A percentile compares a stretch with the other conserved stretches of the same genome.
Conservation (phyloP, 805 yeast genomes). For the Zygoascus bituminiphila region DNA sequence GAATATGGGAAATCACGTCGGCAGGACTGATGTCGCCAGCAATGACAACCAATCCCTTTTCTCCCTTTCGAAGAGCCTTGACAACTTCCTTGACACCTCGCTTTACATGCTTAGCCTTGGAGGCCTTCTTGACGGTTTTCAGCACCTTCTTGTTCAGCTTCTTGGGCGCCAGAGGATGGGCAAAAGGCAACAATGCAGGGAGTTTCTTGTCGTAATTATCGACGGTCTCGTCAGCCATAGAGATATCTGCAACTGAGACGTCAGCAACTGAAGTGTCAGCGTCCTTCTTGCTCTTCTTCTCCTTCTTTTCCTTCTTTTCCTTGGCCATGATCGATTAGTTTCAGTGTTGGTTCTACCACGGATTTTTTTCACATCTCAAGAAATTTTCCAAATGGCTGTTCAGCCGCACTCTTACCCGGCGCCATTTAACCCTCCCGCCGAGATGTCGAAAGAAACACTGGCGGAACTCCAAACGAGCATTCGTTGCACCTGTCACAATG, state of each 20-base stretch:
- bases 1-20: slow-evolving; percentile 94
- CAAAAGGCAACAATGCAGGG: slow-evolving; percentile 86
- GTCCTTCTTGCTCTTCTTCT: slow-evolving; percentile 13
- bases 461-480: too few relatives aligned
- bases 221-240: slow-evolving; percentile 26
- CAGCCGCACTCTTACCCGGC: background rate
- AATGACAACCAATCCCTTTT: slow-evolving; percentile 89
- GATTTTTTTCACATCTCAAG: background rate
- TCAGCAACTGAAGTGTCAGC: slow-evolving; percentile 2
- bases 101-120: slow-evolving; percentile 96
- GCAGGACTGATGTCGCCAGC: slow-evolving; percentile 98
- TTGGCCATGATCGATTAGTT: slow-evolving; percentile 20
- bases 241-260: background rate
- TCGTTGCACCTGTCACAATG: background rate
- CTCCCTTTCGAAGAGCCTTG: slow-evolving; percentile 95
- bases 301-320: slow-evolving; percentile 19
- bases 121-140: slow-evolving; percentile 94
- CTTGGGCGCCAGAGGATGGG: slow-evolving; percentile 91
- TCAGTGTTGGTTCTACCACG: background rate
- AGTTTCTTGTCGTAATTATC: slow-evolving; percentile 90
- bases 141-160: slow-evolving; percentile 91
- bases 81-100: slow-evolving; percentile 99
- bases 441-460: background rate
- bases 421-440: background rate
- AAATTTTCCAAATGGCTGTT: too few relatives aligned